Base-by-base conservation (phyloP, 2,329 filamentous ascomycete genomes). In the Salinomyces thailandicus region DNA sequence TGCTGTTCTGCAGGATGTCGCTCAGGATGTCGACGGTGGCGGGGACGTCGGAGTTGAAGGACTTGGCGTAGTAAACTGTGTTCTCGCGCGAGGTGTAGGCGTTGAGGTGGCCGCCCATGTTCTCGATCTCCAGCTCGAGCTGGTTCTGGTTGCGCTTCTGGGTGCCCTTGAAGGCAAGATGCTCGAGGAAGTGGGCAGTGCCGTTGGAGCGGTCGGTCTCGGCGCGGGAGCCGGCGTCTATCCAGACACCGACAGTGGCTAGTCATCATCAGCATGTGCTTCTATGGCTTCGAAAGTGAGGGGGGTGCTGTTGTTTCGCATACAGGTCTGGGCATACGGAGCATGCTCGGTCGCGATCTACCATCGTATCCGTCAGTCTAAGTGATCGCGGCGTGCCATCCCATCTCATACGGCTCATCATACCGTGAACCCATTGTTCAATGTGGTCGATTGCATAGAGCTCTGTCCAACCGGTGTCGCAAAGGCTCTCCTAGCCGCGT, bases 31-130 rank as follows among this genome's bases (percentile, higher is more conserved):
- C 86, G 66, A 98, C 91, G 61, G 85, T 85, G 64, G 87, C 83
- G 57, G 87, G 87, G 44, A 96, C 86, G 63, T 98, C 89, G 67
- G 82, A 79, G 73, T 98, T 98, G 75, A 98, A 94, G 49, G 89
- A 81, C 73, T 96, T 95, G 68, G 91, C 91, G 67, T 96, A 98
- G 77, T 98, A 98, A 61, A 98, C 91, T 57, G 91, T 98, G 77
- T 95, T 96, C 69, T 98, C 91, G 66, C 91, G 85, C 72, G 89
- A 96, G 57, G 91, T 98, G 74, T 98, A 98, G 63, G 91, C 91
- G 69, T 98, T 98, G 57, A 98, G 76, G 72, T 98, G 91, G 49
- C 85, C 91, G 64, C 91, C 91, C 85, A 98, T 95, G 72, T 98
- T 98, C 76, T 98, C 91, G 61, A 98, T 96, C 73, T 98, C 91